Conservation (phyloP, 257 asterid genomes). For the Scutellaria baicalensis region DNA sequence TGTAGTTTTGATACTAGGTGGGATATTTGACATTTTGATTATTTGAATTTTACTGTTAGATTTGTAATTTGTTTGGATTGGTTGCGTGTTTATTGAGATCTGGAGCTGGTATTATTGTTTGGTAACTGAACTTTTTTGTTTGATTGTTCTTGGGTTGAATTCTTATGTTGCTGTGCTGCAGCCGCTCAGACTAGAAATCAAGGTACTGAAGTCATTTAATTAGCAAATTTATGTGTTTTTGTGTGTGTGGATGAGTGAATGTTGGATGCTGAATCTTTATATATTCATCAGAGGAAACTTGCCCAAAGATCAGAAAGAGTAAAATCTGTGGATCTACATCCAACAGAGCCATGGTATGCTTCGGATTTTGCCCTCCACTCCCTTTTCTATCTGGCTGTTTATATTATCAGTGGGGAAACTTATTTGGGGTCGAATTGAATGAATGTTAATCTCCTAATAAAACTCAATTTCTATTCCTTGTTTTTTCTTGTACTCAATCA, state of each 20-base stretch:
- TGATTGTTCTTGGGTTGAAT: conserved; percentile 7
- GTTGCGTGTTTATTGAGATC: conserved; percentile 22
- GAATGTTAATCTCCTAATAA: background rate
- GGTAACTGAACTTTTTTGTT: conserved; percentile 15
- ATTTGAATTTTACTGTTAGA: conserved; percentile 7
- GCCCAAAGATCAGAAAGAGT: conserved; percentile 71
- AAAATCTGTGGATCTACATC: conserved; percentile 64
- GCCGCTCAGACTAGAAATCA: conserved; percentile 57
- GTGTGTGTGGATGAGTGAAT: conserved; percentile 14
- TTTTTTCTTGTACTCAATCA: background rate
- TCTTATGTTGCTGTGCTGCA: conserved; percentile 20
- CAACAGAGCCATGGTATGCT: conserved; percentile 64
- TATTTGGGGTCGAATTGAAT: background rate
- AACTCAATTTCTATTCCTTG: background rate
- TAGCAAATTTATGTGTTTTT: background rate
- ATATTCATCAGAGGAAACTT: conserved; percentile 44
- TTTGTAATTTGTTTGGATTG: conserved; percentile 19
- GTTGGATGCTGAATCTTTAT: conserved; percentile 19
- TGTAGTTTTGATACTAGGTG: background rate
- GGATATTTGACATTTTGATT: conserved; percentile 12
- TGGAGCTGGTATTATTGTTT: conserved; percentile 18
- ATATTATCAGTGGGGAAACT: background rate
- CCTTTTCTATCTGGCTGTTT: background rate
- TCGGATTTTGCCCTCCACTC: background rate
- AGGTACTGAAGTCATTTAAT: conserved; percentile 27